These are phyloP conservation scores for Sclerotinia sclerotiorum DNA, from an alignment of 2,329 filamentous ascomycete species.

Conservation along the genomic window DNA sequence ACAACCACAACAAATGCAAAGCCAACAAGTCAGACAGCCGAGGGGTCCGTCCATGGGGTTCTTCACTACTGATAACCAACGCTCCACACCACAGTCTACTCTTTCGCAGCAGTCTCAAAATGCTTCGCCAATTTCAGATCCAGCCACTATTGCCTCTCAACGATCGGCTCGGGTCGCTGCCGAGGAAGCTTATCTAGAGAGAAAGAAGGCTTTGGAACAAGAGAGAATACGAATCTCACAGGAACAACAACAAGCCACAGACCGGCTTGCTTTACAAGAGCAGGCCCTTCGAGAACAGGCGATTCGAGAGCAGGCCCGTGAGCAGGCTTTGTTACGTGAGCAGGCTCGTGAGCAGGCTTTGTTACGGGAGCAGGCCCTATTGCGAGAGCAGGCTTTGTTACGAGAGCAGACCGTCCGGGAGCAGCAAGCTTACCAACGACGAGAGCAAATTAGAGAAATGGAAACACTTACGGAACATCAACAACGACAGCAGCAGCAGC, in stretches of 20 bases:
- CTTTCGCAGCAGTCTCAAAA: slow-evolving; percentile 14
- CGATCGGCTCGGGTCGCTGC: slow-evolving; percentile 10
- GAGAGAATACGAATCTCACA: slow-evolving; percentile 13
- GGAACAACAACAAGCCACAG: slow-evolving; percentile 19
- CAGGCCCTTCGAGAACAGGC: slow-evolving; percentile 14
- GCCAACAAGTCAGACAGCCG: slow-evolving; percentile 26
- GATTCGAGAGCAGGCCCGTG: not conserved
- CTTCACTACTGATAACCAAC: slow-evolving; percentile 35
- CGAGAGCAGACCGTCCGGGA: not conserved
- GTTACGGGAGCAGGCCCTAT: not conserved
- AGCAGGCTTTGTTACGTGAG: not conserved
- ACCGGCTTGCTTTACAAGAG: slow-evolving; percentile 24
- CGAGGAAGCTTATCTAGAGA: slow-evolving; percentile 7
- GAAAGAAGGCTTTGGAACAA: slow-evolving; percentile 11
- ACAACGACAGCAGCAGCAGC: not conserved
- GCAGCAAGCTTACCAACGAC: slow-evolving; percentile 4
- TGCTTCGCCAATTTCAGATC: slow-evolving; percentile 14
- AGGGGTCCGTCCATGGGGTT: slow-evolving; percentile 38
- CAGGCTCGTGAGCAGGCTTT: not conserved
- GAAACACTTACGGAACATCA: not conserved
- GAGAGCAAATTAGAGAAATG: slow-evolving; percentile 11
- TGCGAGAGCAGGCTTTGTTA: not conserved
- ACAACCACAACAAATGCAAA: slow-evolving; percentile 25
- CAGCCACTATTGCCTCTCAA: not conserved
- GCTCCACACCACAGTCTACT: slow-evolving; percentile 31